Conservation (phyloP, 202 grass and related monocot species). For the Dendrocalamus latiflorus region DNA sequence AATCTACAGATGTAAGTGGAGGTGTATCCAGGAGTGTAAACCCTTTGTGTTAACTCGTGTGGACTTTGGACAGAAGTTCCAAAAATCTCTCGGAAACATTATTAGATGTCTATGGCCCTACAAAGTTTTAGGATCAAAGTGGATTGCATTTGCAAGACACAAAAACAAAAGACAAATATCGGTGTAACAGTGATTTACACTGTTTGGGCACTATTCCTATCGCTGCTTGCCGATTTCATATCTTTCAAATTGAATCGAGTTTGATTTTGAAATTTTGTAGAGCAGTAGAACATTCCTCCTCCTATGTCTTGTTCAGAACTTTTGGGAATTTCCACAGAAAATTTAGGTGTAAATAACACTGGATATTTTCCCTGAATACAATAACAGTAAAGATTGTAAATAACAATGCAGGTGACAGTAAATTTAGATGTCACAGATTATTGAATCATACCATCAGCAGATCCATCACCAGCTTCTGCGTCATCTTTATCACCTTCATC, state of each 20-base stretch:
- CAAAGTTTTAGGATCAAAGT: not conserved
- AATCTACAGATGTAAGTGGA: too few relatives aligned
- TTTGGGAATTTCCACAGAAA: not conserved
- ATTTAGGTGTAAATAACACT: not conserved
- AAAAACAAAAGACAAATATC: not conserved
- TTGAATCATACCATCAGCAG: conserved; percentile 42
- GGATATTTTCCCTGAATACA: not conserved
- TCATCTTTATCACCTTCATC: conserved; percentile 42
- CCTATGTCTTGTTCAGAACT: not conserved
- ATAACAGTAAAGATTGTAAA: not conserved
- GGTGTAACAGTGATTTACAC: not conserved
- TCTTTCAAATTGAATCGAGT: not conserved
- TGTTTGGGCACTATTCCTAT: not conserved
- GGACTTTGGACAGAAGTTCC: not conserved
- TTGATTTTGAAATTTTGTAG: not conserved
- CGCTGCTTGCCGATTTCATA: not conserved
- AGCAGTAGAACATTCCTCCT: too few relatives aligned
- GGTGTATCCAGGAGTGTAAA: too few relatives aligned
- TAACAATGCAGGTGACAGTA: not conserved
- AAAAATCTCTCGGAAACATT: too few relatives aligned
- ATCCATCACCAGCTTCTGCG: conserved; percentile 41
- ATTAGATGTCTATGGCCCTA: not conserved
- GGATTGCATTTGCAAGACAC: not conserved
- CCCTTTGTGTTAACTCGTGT: not conserved
- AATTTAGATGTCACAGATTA: not conserved